Evolutionary conservation across 106 monocot species (phyloP), one percentile per base, ranked within the genome.

Genomic region (Phalaenopsis equestris): DNA sequence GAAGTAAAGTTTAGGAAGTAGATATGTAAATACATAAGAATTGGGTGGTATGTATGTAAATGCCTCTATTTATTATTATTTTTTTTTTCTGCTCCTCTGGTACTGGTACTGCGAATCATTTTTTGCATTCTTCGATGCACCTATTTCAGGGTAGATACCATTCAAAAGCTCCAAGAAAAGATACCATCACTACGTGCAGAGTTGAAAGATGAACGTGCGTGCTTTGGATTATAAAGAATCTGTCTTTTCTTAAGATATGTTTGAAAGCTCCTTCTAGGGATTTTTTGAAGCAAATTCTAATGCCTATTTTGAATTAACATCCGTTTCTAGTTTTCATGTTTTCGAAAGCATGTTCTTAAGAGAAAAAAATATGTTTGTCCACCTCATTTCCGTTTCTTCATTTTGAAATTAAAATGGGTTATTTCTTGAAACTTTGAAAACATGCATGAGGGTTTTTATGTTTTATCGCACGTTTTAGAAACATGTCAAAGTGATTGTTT

Each of bases 201-300:
- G 85, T 79, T 98, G 70, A 98, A 91, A 88, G 98, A 98, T 83
- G 98, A 98, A 80, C 86, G 98, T 98, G 83, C 65, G 94, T 92
- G 14, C 76, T 8, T 38, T 23, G 36, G 21, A 57, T 24, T 67
- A 9, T 37, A 72, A 16, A 37, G 55, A 30, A 41, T 8, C 65
- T 77, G 24, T 77, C 36, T 48, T 77, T 77, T 52, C 12, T 12
- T 12, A 52, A 36, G 36, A 42, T 19, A 74, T 74, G 19, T 42
- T 74, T 45, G 18, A 42, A 74, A 8, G 42, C 5, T 74, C 43
- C 18, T 74, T 74, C 39, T 74, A 2, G 11, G 14, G n/a, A 3
- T 72, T 18, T 72, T 38, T 21, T 21, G 41, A 72, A 72, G 15
- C 7, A 72, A 41, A 41, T 74, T 45, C 8, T 74, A 1, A 43